These are phyloP conservation scores for Vaccinium darrowii DNA, from an alignment of 148 eudicot genomes.

Conservation along the genomic window DNA sequence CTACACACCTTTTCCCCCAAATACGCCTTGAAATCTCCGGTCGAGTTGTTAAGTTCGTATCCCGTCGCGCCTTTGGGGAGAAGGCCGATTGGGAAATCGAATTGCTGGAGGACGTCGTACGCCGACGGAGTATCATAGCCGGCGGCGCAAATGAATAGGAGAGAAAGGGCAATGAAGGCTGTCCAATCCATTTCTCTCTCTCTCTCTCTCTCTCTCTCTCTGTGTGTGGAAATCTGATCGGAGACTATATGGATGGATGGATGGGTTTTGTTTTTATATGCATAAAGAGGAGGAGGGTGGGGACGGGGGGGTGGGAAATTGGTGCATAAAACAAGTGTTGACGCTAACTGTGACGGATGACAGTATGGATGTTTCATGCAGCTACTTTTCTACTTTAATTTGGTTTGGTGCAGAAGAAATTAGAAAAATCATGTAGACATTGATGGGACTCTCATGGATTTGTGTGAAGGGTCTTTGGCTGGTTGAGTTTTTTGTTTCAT, in stretches of 20 bases:
- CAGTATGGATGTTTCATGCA: neutral
- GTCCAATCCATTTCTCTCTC: conserved; percentile 9
- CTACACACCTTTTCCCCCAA: conserved; percentile 33
- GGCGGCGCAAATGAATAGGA: conserved; percentile 12
- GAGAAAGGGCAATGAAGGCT: neutral
- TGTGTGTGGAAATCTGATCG: neutral
- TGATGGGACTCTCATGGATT: no score
- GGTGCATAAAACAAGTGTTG: conserved; percentile 4
- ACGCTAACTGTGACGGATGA: neutral
- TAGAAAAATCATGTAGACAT: no score
- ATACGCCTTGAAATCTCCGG: conserved; percentile 43
- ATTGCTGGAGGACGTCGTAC: conserved; percentile 44
- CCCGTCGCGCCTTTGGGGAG: conserved; percentile 53
- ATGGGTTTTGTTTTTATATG: neutral
- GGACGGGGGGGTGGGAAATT: neutral
- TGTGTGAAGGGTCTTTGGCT: no score
- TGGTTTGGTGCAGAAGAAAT: no score
- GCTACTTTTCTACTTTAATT: no score
- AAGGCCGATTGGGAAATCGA: conserved; percentile 54
- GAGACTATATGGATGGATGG: neutral
- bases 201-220: conserved; percentile 3
- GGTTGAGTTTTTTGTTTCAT: no score
- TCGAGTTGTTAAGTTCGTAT: conserved; percentile 43
- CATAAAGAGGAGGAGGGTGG: neutral
- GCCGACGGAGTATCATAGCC: conserved; percentile 24